A percentile compares a stretch with the other conserved stretches of the same genome.
Conservation (phyloP, 73 alveolate species). For the Paramecium biaurelia region DNA sequence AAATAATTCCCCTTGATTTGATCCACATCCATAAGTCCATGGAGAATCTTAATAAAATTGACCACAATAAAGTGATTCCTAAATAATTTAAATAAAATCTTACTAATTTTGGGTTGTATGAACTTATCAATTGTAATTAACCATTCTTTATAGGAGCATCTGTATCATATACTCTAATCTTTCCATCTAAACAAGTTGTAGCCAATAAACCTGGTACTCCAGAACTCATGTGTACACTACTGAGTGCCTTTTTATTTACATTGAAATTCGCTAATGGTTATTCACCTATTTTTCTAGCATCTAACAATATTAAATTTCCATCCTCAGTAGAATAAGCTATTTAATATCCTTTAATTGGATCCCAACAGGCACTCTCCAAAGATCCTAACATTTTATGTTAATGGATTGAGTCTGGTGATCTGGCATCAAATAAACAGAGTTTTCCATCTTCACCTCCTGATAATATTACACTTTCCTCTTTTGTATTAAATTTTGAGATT, state of each 20-base stretch:
- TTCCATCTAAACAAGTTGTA: constrained; percentile 91
- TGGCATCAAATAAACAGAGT: constrained; percentile 82
- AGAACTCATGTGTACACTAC: constrained; percentile 84
- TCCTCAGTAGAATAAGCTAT: constrained; percentile 90
- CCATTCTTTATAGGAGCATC: constrained; percentile 1
- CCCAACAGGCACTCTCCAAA: constrained; percentile 94
- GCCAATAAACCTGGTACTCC: constrained; percentile 81
- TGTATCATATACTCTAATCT: constrained; percentile 85
- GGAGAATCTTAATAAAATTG: constrained; percentile 59
- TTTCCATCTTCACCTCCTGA: constrained; percentile 92
- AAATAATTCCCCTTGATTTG: constrained; percentile 53
- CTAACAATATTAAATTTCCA: constrained; percentile 90
- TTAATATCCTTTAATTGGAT: constrained; percentile 78
- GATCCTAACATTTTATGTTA: constrained; percentile 61
- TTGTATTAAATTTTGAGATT: constrained; percentile 87
- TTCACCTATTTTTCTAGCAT: constrained; percentile 78
- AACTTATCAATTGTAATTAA: constrained; percentile 7
- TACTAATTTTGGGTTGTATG: constrained; percentile 51
- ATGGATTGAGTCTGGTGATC: constrained; percentile 72
- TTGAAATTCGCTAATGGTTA: constrained; percentile 75
- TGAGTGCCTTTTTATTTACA: constrained; percentile 88
- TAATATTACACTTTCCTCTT: constrained; percentile 81
- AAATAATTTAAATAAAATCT: not conserved
- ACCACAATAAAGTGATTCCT: constrained; percentile 62
- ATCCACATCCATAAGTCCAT: constrained; percentile 60